phyloP scores from a whole-genome alignment of 179 eudicot genomes.

The Patellifolia procumbens region DNA sequence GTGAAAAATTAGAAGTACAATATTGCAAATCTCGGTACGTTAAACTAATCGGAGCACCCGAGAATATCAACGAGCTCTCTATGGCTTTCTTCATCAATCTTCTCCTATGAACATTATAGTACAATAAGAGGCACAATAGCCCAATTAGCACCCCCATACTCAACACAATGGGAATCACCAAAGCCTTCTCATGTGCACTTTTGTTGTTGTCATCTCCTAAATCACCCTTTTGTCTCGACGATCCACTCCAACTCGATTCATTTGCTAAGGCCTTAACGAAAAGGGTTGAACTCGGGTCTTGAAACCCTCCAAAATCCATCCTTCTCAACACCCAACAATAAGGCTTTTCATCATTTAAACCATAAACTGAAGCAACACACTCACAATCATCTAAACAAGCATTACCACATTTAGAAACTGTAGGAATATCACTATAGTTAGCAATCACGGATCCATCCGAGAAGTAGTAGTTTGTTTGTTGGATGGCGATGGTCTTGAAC shows the following conservation, averaged over 20 bases:
- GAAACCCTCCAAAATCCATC: slow-evolving; percentile 83
- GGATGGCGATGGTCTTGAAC: slow-evolving; percentile 50
- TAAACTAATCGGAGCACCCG: slow-evolving; percentile 78
- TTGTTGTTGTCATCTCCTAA: slow-evolving; percentile 6
- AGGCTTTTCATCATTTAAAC: slow-evolving; percentile 69
- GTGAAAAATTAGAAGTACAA: slow-evolving; percentile 63
- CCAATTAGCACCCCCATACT: slow-evolving; percentile 62
- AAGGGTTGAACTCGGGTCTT: slow-evolving; percentile 79
- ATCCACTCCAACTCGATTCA: slow-evolving; percentile 31
- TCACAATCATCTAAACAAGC: slow-evolving; percentile 76
- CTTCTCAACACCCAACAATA: slow-evolving; percentile 81
- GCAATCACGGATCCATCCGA: slow-evolving; percentile 63
- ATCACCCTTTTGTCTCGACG: slow-evolving; percentile 10
- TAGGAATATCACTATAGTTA: slow-evolving; percentile 61
- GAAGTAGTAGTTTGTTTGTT: slow-evolving; percentile 71
- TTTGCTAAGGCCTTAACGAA: slow-evolving; percentile 66
- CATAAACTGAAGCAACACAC: slow-evolving; percentile 88
- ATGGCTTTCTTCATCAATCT: slow-evolving; percentile 56
- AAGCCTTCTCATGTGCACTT: slow-evolving; percentile 43
- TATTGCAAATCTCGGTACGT: slow-evolving; percentile 69
- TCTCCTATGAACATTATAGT: slow-evolving; percentile 55
- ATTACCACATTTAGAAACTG: slow-evolving; percentile 72
- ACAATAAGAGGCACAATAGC: slow-evolving; percentile 59
- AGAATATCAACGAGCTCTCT: slow-evolving; percentile 59
- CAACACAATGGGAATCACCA: slow-evolving; percentile 77